Evolutionary conservation across 371 early-diverging fungal species (phyloP), one percentile per base, ranked within the genome.

Genomic region (Nematocida sp.): DNA sequence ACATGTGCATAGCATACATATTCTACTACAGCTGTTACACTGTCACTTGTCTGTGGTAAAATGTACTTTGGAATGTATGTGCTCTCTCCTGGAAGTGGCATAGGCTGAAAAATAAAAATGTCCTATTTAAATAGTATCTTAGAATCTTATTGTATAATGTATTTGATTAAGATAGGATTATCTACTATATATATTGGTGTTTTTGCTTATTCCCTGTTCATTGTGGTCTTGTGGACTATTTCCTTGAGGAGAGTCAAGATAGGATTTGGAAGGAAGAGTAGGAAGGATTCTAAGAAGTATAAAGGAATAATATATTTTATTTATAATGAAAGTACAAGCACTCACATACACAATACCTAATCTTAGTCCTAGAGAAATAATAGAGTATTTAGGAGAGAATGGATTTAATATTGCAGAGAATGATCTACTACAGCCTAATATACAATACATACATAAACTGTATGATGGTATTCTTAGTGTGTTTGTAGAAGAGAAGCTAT

Each of bases 391-490:
- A n/a, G 32, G 51, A 29, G 74, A 70, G 34, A 58, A 37, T 37
- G 74, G 74, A n/a, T 70, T 70, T 60, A 70, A 70, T 32, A 70
- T 70, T 11, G 15, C 51, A 2, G 74, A 32, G 3, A 41, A 32
- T 19, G 74, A 70, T 35, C 58, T 70, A 31, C 37, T 31, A 3
- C 21, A 55, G 23, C 74, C 74, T 11, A 70, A 70, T 49, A n/a
- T 40, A 15, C 37, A 15, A 23, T 78, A 67, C 40, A 35, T 77
- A 9, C 32, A 11, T 13, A 25, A 41, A 37, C 53, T 78, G 3
- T 76, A 63, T 31, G 76, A 78, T 66, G 78, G 77, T 2, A 57
- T 77, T 51, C 37, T 78, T 23, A 47, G 65, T 0, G 40, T 64
- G 13, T 78, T 66, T 34, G 25, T 37, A 38, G 76, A 78, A 37